A percentile compares a stretch with the other conserved stretches of the same genome.
Evolutionary conservation across 768 basidiomycete species (phyloP).

Genomic region (Pleurotus tuber-regium): DNA sequence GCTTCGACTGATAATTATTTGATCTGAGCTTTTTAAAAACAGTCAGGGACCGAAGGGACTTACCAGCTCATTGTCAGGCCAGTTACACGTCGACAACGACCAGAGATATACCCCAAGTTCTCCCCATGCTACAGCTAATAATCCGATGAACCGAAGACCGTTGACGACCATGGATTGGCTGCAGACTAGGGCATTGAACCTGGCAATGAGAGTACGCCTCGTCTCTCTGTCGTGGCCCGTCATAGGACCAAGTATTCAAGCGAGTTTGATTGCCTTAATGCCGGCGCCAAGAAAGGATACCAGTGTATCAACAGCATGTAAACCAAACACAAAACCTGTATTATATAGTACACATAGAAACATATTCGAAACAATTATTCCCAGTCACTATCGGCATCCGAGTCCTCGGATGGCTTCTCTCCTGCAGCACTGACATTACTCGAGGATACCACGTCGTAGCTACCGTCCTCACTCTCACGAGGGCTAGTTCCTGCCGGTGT

Average conservation of each 20-base stretch:
- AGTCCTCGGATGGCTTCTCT: constrained; percentile 28
- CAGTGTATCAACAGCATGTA: not conserved
- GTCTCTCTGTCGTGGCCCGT: not conserved
- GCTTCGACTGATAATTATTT: constrained; percentile 12
- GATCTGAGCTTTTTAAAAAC: not conserved
- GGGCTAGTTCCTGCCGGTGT: constrained; percentile 40
- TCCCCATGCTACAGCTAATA: constrained; percentile 60
- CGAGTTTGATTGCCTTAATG: not conserved
- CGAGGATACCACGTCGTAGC: constrained; percentile 66
- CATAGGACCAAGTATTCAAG: constrained; percentile 2
- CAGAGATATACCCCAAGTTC: constrained; percentile 61
- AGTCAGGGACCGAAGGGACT: constrained; percentile 14
- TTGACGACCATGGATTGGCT: constrained; percentile 34
- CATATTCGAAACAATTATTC: constrained; percentile 36
- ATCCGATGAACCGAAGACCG: constrained; percentile 49
- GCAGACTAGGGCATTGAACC: not conserved
- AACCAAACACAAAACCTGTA: not conserved
- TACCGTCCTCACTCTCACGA: constrained; percentile 60
- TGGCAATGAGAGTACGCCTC: not conserved
- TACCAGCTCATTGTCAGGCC: constrained; percentile 45
- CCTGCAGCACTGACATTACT: constrained; percentile 46
- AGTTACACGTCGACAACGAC: constrained; percentile 55
- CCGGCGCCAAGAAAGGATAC: not conserved
- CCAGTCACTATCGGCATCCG: constrained; percentile 63
- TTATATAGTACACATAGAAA: not conserved